Base-by-base conservation (phyloP, 1,284 basidiomycete species). In the Puccinia triticina region DNA sequence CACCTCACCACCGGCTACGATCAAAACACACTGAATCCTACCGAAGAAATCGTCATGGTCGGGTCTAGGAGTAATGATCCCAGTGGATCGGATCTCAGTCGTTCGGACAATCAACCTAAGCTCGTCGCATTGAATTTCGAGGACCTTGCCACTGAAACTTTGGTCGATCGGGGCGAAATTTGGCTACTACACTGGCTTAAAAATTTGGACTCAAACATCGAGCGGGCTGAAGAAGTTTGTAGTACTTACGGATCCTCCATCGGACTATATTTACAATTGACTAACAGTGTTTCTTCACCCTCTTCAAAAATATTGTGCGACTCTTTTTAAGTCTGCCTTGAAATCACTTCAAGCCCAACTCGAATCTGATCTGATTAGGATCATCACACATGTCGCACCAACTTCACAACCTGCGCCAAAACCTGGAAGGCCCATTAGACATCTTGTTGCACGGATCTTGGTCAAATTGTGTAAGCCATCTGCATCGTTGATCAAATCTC, bases 261-360 rank as follows among this genome's bases (percentile, higher is more conserved):
- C 16, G 5, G 10, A 16, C 16, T 14, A 34, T 7, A 40, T 5
- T 16, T 23, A 34, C 32, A 48, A 12, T 29, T 55, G 14, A 48
- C 71, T 55, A 81, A 5, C 82, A 83, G 11, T 83, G 84, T 55
- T 79, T 81, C 0, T 43, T 43, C 12, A 43, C 40, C 46, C 55
- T 2, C 29, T 72, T 77, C 11, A 8, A 82, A 21, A 40, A 0
- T 67, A 83, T 21, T 85, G n/a, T 86, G 34, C 85, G 85, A 46
- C 94, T 29, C 23, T 18, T 43, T 48, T 40, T 26, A 37, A 81
- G 78, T 69, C 26, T 73, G 55, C 69, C 18, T 50, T 81, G 23
- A 81, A 72, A 50, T 69, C 80, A 46, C 71, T 29, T 46, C 80
- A 75, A 48, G 37, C 80, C n/a, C 72, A 64, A 53, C 43, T 82